A percentile compares a stretch with the other conserved stretches of the same genome.
Evolutionary conservation across 2,329 filamentous ascomycete genomes (phyloP).

Genomic region (Lachnum nothofagi): DNA sequence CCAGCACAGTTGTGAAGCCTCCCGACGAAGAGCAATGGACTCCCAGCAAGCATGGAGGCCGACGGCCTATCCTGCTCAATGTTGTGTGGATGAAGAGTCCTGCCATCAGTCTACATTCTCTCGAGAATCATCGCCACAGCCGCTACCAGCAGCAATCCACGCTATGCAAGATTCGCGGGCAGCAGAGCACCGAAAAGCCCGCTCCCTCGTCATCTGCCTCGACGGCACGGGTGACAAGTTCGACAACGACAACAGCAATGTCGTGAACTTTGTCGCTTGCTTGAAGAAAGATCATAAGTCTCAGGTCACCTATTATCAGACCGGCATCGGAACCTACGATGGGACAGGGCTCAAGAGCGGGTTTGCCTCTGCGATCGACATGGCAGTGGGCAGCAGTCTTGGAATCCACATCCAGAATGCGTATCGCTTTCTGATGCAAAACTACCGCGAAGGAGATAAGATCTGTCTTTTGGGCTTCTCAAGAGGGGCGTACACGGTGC

Average conservation of each 20-base stretch:
- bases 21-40: conserved; percentile 4
- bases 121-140: conserved; percentile 1
- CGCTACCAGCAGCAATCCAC: conserved; percentile 15
- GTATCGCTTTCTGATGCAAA: conserved; percentile 44
- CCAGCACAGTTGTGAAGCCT: no score
- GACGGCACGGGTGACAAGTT: conserved; percentile 44
- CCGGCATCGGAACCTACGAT: conserved; percentile 43
- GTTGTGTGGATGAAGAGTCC: conserved; percentile 9
- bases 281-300: conserved; percentile 39
- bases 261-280: conserved; percentile 40
- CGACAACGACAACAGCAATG: conserved; percentile 40
- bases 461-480: conserved; percentile 48
- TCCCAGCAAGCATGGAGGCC: conserved; percentile 11
- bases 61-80: conserved; percentile 18
- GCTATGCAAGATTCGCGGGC: conserved; percentile 15
- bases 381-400: conserved; percentile 40
- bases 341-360: conserved; percentile 37
- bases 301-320: conserved; percentile 40
- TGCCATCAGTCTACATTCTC: conserved; percentile 4
- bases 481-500: conserved; percentile 45
- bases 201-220: conserved; percentile 37
- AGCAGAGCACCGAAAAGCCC: conserved; percentile 1
- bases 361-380: conserved; percentile 37
- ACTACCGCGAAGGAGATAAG: conserved; percentile 42
- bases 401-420: conserved; percentile 39